Evolutionary conservation across 2,329 filamentous ascomycete genomes (phyloP), one percentile per base, ranked within the genome.

Genomic region (Triangularia verruculosa): DNA sequence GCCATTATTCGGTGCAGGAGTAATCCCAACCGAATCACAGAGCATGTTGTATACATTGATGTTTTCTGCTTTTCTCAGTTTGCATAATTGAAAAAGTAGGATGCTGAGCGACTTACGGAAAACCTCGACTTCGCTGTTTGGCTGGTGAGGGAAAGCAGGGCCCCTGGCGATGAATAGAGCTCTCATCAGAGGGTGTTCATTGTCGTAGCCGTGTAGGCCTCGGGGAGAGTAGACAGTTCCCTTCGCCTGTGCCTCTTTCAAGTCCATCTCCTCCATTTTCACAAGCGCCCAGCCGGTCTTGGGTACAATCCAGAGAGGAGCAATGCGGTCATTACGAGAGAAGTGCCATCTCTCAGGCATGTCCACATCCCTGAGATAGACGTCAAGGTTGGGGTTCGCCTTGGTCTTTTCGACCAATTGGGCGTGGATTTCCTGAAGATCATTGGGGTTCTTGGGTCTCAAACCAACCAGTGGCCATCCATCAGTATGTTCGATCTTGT

Each of bases 261-360:
- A 83, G 67, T 96, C 83, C 69, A 96, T 93, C 63, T 96, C 92
- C 1, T 87, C 78, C 70, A 89, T 89, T 17, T 88, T 88, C 15
- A 96, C 92, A 66, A 99, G 90, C 0, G 92, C 93, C 92, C 93
- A 99, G 9, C 95, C 95, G 0, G 93, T 86, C 74, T 93, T 92
- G 0, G 95, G 95, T 0, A 99, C 85, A 57, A 98, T 89, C 95
- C 95, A 99, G 0, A 99, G 77, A 0, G 95, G 95, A 0, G 95
- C 95, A 68, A 99, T 99, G 59, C 95, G 89, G 32, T 89, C 82
- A 73, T 96, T 97, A 17, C 89, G 86, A 2, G 87, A 87, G 73
- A 99, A 99, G 75, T 98, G 94, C 77, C 95, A 99, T 27, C 92
- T 86, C 70, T 89, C 87, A 0, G 95, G 95, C 94, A 99, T 98